Conservation (phyloP, 768 basidiomycete species). For the Heimioporus sp. region DNA sequence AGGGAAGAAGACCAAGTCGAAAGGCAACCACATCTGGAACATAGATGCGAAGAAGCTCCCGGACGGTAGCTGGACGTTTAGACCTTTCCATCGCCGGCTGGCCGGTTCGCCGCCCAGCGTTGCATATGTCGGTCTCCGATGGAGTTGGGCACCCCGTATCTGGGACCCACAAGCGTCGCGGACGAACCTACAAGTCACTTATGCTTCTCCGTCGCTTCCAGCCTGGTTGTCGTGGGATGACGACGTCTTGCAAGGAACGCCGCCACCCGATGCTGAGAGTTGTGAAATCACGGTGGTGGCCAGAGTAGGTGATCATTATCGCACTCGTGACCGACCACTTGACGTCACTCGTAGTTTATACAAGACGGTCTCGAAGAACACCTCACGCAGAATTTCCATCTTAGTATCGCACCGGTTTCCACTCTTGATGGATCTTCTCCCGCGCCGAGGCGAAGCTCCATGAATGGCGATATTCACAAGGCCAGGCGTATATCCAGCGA, state of each 20-base stretch:
- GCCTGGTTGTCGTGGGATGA: slow-evolving; percentile 88
- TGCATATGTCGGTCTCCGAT: slow-evolving; percentile 77
- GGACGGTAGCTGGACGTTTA: slow-evolving; percentile 82
- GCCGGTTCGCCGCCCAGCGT: slow-evolving; percentile 79
- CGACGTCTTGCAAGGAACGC: slow-evolving; percentile 78
- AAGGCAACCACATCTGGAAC: slow-evolving; percentile 99
- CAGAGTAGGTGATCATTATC: slow-evolving; percentile 47
- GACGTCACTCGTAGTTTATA: slow-evolving; percentile 38
- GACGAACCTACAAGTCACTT: slow-evolving; percentile 74
- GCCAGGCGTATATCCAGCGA: slow-evolving; percentile 43
- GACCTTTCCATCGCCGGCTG: slow-evolving; percentile 84
- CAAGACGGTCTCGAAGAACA: slow-evolving; percentile 75
- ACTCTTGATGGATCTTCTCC: slow-evolving; percentile 45
- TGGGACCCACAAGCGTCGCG: slow-evolving; percentile 96
- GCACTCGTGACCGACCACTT: slow-evolving; percentile 5
- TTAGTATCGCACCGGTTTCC: slow-evolving; percentile 69
- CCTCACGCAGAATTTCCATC: slow-evolving; percentile 62
- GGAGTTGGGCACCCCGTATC: slow-evolving; percentile 90
- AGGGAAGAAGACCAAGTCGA: slow-evolving; percentile 98
- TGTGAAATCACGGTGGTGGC: slow-evolving; percentile 76
- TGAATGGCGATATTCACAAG: slow-evolving; percentile 42
- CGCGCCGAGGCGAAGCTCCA: slow-evolving; percentile 45
- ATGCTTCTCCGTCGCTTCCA: slow-evolving; percentile 78
- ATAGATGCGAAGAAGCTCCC: slow-evolving; percentile 86
- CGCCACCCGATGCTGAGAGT: slow-evolving; percentile 71